Evolutionary conservation across 805 yeast species (phyloP).

Genomic region (Sporopachydermia lactativora): DNA sequence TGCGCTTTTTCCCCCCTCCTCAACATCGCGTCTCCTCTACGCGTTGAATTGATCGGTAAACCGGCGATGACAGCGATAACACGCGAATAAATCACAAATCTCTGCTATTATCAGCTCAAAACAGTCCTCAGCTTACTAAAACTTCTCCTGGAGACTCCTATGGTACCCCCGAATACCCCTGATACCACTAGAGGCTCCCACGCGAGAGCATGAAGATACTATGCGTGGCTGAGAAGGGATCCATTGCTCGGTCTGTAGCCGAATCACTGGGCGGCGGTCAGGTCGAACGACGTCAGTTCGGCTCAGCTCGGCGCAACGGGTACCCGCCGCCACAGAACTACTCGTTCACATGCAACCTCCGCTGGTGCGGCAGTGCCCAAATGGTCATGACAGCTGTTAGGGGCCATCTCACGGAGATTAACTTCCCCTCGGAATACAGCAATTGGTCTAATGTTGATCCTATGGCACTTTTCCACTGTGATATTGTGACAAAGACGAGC

Average conservation of each 20-base stretch:
- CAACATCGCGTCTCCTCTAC: too few species aligned
- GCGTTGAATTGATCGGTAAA: too few species aligned
- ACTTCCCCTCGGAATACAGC: conserved; percentile 47
- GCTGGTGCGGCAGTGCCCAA: conserved; percentile 45
- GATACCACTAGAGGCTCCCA: too few species aligned
- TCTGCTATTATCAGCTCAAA: too few species aligned
- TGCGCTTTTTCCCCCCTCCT: too few species aligned
- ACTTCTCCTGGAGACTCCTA: too few species aligned
- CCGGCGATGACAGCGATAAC: too few species aligned
- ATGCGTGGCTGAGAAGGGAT: conserved; percentile 95
- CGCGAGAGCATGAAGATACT: conserved; percentile 71
- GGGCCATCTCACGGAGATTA: conserved; percentile 67
- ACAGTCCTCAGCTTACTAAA: too few species aligned
- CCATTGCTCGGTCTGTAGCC: conserved; percentile 80
- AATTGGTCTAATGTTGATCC: conserved; percentile 55
- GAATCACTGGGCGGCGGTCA: conserved; percentile 64
- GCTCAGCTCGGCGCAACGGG: conserved; percentile 18
- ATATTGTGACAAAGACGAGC: conserved; percentile 6
- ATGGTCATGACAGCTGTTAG: conserved; percentile 87
- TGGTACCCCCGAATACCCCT: too few species aligned
- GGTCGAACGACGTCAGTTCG: conserved; percentile 17
- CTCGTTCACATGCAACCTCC: conserved; percentile 58
- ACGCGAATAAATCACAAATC: too few species aligned
- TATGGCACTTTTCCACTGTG: conserved; percentile 35
- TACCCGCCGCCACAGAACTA: conserved; percentile 64